A percentile compares a stretch with the other conserved stretches of the same genome.
phyloP scores from a whole-genome alignment of 495 filamentous ascomycete genomes.

The Neurospora tetrasperma region DNA sequence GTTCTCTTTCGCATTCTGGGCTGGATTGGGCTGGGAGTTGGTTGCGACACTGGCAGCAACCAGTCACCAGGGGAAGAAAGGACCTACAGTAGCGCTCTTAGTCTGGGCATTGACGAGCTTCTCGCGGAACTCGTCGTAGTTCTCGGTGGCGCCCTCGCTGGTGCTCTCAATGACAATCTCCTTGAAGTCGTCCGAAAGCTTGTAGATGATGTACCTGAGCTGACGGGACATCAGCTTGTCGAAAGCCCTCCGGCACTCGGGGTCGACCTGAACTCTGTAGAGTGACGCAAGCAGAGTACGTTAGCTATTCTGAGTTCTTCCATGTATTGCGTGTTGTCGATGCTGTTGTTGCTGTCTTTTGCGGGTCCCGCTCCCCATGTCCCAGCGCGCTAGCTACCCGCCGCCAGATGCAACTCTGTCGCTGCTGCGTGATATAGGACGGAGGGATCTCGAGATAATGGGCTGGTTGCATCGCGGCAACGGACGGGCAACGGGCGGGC shows the following conservation, averaged over 20 bases:
- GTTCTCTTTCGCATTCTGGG: neutral
- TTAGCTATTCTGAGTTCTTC: conserved; percentile 14
- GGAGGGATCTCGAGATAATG: neutral
- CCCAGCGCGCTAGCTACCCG: neutral
- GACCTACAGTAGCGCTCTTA: conserved; percentile 32
- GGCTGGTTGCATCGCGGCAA: conserved; percentile 3
- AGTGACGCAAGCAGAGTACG: neutral
- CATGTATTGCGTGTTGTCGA: neutral
- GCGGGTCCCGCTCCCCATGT: neutral
- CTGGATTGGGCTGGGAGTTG: neutral
- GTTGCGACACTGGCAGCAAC: neutral
- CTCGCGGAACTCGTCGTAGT: conserved; percentile 66
- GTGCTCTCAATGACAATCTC: conserved; percentile 73
- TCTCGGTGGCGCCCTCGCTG: conserved; percentile 38
- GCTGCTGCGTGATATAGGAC: neutral
- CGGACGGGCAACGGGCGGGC: conserved; percentile 2
- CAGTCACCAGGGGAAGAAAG: neutral
- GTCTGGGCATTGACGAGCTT: conserved; percentile 59
- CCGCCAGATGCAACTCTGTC: neutral
- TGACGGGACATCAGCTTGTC: conserved; percentile 84
- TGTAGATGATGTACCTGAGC: conserved; percentile 94
- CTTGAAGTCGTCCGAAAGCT: conserved; percentile 88
- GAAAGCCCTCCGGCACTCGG: conserved; percentile 74
- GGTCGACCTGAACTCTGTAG: conserved; percentile 61
- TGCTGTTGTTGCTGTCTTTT: neutral